Evolutionary conservation across 441 rosid genomes (phyloP), one percentile per base, ranked within the genome.

Genomic region (Macaranga tanarius): DNA sequence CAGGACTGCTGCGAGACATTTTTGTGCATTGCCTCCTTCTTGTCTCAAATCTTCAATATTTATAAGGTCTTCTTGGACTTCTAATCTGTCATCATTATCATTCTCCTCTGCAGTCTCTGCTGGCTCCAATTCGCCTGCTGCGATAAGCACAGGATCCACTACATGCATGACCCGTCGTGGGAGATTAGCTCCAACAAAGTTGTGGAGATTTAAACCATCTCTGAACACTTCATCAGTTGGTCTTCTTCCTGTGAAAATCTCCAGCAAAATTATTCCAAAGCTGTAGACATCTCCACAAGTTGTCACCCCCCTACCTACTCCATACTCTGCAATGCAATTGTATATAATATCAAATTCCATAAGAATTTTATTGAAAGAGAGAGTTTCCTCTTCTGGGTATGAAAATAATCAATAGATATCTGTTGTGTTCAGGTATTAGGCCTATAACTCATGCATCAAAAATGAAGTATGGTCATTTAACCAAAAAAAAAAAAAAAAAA

Each of bases 241-340:
- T 38, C 70, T 73, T 12, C 4, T 12, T 55, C 76, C 76, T 55
- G 71, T 55, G 34, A 65, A 64, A 50, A 73, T 73, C 56, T 64
- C 76, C 31, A 73, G 5, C 10, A 73, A 10, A 15, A 73, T 60
- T 16, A 73, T 73, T 20, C 70, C 76, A 25, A 54, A 73, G 40
- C 56, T 64, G 26, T 55, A 65, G 3, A 64, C 28, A 28, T 73
- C 76, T 20, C 76, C 65, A 0, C 26, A 8, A 42, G 45, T 73
- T 26, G 76, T 55, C 4, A 20, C 70, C 4, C 10, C 20, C 2
- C 34, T 60, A 15, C 76, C 65, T 51, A 55, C 13, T 55, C 70
- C 76, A 28, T 73, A 65, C 17, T 73, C 65, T 73, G 76, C 55
- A 63, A 28, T 34, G 12, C 28, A 52, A 0, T 15, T 16, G 8